phyloP scores from a whole-genome alignment of 768 basidiomycete genomes.

The Mycena latifolia region DNA sequence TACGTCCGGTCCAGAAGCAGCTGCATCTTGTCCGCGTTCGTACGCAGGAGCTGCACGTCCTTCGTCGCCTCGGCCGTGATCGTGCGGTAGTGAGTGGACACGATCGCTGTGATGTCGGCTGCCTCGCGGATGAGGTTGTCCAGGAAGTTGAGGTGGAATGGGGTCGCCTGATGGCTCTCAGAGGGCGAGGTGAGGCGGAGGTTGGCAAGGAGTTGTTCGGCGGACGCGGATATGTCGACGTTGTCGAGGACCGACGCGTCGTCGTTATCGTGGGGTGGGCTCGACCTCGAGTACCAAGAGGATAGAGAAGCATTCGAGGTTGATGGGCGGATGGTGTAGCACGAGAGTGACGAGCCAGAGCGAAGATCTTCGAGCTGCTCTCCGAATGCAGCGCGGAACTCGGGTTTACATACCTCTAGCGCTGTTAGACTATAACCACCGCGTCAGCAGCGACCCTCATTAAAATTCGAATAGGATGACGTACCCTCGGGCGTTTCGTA shows the following conservation, averaged over 20 bases:
- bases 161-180: conserved; percentile 50
- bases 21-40: conserved; percentile 57
- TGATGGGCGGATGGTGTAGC: conserved; percentile 64
- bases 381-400: conserved; percentile 74
- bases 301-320: conserved; percentile 67
- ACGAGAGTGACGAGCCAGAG: conserved; percentile 66
- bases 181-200: conserved; percentile 64
- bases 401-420: conserved; percentile 74
- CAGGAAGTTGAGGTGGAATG: conserved; percentile 56
- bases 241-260: conserved; percentile 52
- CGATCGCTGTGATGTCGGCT: conserved; percentile 56
- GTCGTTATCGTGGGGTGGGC: conserved; percentile 39
- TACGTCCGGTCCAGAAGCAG: conserved; percentile 58
- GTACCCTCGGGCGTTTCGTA: conserved; percentile 81
- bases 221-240: conserved; percentile 58
- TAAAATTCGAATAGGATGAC: conserved; percentile 41
- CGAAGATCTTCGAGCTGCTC: conserved; percentile 60
- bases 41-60: conserved; percentile 62
- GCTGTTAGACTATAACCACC: conserved; percentile 66
- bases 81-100: conserved; percentile 65
- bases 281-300: conserved; percentile 42
- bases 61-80: conserved; percentile 64
- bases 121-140: conserved; percentile 62
- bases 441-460: conserved; percentile 7
- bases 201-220: conserved; percentile 64